Percentiles rank a stretch among this genome's conserved stretches.
These are phyloP conservation scores for Nigrograna mackinnonii DNA, from an alignment of 2,329 filamentous ascomycete species.

Conservation along the genomic window DNA sequence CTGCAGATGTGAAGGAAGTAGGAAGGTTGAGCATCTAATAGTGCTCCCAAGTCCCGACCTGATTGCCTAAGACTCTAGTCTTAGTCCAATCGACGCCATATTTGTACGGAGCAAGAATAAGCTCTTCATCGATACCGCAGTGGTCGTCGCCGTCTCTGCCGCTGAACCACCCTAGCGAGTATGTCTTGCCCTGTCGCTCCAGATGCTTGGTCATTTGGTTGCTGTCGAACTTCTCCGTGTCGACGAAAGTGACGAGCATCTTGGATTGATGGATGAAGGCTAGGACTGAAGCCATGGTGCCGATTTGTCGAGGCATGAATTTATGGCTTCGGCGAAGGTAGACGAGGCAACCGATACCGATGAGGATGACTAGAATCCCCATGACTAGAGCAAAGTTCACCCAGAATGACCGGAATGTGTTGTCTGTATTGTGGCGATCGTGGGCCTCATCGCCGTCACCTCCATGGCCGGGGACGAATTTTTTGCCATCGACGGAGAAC, in stretches of 20 bases:
- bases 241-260: constrained; percentile 77
- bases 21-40: constrained; percentile 19
- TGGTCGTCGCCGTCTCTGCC: constrained; percentile 74
- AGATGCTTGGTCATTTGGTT: constrained; percentile 65
- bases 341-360: constrained; percentile 61
- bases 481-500: constrained; percentile 66
- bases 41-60: constrained; percentile 35
- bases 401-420: constrained; percentile 64
- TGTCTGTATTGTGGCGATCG: constrained; percentile 39
- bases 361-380: constrained; percentile 69
- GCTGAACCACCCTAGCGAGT: constrained; percentile 76
- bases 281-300: constrained; percentile 75
- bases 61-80: constrained; percentile 29
- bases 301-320: constrained; percentile 77
- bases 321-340: constrained; percentile 67
- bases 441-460: constrained; percentile 17
- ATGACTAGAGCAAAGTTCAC: constrained; percentile 65
- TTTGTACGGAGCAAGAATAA: constrained; percentile 67
- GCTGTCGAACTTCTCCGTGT: constrained; percentile 66
- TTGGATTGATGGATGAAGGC: constrained; percentile 80
- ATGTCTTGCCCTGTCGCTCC: constrained; percentile 65
- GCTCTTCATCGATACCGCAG: constrained; percentile 78
- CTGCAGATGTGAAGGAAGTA: too few relatives aligned
- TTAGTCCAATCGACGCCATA: constrained; percentile 56
- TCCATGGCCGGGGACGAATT: constrained; percentile 52